A percentile compares a stretch with the other conserved stretches of the same genome.
phyloP scores from a whole-genome alignment of 805 yeast species.

The Candida maltosa region DNA sequence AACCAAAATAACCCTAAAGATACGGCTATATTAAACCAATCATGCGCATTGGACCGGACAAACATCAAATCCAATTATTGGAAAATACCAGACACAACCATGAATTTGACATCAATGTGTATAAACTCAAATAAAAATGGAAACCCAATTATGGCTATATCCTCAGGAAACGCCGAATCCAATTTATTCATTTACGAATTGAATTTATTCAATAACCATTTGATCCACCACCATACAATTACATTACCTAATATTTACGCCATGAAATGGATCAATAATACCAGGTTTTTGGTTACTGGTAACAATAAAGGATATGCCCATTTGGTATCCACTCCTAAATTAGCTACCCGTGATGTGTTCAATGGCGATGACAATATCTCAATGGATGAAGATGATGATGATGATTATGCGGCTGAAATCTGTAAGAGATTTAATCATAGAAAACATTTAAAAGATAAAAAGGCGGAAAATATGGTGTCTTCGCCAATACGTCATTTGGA shows the following conservation, averaged over 20 bases:
- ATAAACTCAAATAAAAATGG: slow-evolving; percentile 9
- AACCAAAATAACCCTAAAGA: slow-evolving; percentile 22
- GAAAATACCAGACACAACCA: slow-evolving; percentile 41
- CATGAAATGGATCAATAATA: slow-evolving; percentile 47
- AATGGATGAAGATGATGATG: slow-evolving; percentile 13
- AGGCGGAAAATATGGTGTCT: slow-evolving; percentile 18
- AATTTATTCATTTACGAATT: slow-evolving; percentile 53
- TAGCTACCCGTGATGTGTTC: too few species aligned
- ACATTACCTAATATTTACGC: slow-evolving; percentile 53
- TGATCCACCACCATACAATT: slow-evolving; percentile 60
- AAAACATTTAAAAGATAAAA: slow-evolving; percentile 48
- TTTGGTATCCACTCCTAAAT: slow-evolving; percentile 62
- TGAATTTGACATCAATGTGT: slow-evolving; percentile 45
- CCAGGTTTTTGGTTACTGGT: slow-evolving; percentile 61
- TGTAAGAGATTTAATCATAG: slow-evolving; percentile 76
- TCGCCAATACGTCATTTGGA: slow-evolving; percentile 26
- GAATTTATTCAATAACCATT: slow-evolving; percentile 32
- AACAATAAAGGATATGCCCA: slow-evolving; percentile 75
- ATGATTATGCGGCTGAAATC: slow-evolving; percentile 60
- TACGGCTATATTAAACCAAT: slow-evolving; percentile 36
- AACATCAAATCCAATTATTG: slow-evolving; percentile 44
- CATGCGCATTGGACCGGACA: slow-evolving; percentile 37
- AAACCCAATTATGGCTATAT: slow-evolving; percentile 45
- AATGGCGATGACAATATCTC: neutral
- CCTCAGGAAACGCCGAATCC: slow-evolving; percentile 42